Base-by-base conservation (phyloP, 2,329 filamentous ascomycete species). In the Paraphaeosphaeria sporulosa region DNA sequence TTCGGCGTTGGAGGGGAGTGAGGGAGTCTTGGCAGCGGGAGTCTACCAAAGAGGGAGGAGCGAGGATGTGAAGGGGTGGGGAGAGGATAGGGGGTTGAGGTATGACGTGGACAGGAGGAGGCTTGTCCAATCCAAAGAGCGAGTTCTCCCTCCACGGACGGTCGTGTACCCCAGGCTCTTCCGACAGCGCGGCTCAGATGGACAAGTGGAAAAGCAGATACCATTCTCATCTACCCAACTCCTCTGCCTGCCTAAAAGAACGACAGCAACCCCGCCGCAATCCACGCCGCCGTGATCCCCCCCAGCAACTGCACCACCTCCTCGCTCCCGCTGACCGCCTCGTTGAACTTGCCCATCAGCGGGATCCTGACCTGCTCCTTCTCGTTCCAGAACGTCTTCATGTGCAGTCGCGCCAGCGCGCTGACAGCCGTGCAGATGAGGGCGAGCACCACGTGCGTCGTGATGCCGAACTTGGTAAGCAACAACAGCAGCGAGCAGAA, bases 321-420 rank as follows among this genome's bases (percentile, higher is more conserved):
- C 60, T 74, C 70, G 13, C 72, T 75, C 1, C 75, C 75, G 7
- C 63, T 51, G 12, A 79, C 68, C 2, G 77, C 76, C 47, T 77
- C 71, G 56, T 79, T 79, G 62, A 74, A 79, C 10, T 72, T 70
- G 44, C 73, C 60, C 1, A 78, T 65, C 50, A 79, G 73, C 17
- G 77, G 77, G 1, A 79, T 63, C 27, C 70, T 69, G 3, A 68
- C 67, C 53, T 77, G 76, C 0, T 63, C 67, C 44, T 60, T 64
- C 15, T 70, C 68, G 50, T 74, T 72, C 77, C 76, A 78, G 59
- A 76, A 78, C 0, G 55, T 60, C 3, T 65, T 64, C 65, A 78
- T 75, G 55, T 78, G 72, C 0, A 47, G 52, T 15, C 70, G 60
- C 2, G 63, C 53, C 25, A 71, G 60, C 1, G 64, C 13, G 1